Evolutionary conservation across 1,284 basidiomycete genomes (phyloP).

Genomic region (Rhodotorula sp.): DNA sequence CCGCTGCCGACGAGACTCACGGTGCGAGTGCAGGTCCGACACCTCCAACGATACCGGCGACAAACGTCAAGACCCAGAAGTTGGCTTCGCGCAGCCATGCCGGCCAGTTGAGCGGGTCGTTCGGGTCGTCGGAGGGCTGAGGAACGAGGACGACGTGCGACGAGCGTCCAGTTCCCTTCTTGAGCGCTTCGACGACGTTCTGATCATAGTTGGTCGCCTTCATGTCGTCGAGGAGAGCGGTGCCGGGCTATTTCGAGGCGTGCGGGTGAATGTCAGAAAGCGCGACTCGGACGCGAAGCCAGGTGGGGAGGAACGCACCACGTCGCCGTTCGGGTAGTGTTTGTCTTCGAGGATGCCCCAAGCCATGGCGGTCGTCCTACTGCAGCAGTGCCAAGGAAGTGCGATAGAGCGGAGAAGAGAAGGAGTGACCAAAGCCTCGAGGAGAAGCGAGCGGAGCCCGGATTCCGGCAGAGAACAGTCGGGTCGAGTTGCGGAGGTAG

Average conservation of each 20-base stretch:
- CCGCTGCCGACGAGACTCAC: background rate
- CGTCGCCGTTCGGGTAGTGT: conserved; percentile 15
- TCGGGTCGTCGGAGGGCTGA: conserved; percentile 33
- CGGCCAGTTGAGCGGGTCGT: conserved; percentile 34
- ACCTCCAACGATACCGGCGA: conserved; percentile 55
- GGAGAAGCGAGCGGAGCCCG: background rate
- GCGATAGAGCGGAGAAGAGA: background rate
- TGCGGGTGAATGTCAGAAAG: no score
- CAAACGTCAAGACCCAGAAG: conserved; percentile 51
- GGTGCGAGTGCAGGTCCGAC: conserved; percentile 54
- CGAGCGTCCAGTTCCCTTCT: conserved; percentile 22
- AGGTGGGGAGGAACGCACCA: background rate
- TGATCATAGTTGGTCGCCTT: background rate
- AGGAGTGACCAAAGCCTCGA: background rate
- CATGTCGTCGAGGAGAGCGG: conserved; percentile 8
- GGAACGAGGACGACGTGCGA: conserved; percentile 21
- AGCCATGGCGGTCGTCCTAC: background rate
- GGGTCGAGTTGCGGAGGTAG: no score
- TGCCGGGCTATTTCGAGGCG: background rate
- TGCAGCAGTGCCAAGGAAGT: background rate
- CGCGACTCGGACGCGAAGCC: background rate
- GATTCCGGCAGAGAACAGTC: no score
- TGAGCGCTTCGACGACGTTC: background rate
- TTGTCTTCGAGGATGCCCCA: conserved; percentile 10
- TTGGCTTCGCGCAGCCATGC: conserved; percentile 44